Evolutionary conservation across 345 rosid species (phyloP).

Genomic region (Acer saccharum): DNA sequence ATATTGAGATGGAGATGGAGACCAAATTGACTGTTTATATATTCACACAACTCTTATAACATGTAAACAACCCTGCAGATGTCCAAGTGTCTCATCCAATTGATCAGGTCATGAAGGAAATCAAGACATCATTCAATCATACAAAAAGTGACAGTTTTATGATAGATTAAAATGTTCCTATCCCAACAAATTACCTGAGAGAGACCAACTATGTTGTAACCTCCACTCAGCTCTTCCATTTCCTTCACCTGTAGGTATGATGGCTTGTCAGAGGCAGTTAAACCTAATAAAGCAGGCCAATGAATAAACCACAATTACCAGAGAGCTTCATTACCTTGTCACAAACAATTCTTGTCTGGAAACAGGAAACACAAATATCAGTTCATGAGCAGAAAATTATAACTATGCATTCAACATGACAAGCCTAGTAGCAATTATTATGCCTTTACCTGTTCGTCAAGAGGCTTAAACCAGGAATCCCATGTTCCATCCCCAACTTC

Average conservation of each 20-base stretch:
- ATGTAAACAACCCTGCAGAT: neutral
- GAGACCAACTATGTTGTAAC: slow-evolving; percentile 87
- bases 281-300: slow-evolving; percentile 4
- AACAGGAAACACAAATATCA: slow-evolving; percentile 13
- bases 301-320: slow-evolving; percentile 14
- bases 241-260: slow-evolving; percentile 54
- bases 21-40: neutral
- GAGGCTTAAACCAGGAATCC: slow-evolving; percentile 96
- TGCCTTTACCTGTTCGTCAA: slow-evolving; percentile 59
- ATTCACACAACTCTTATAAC: neutral
- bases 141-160: neutral
- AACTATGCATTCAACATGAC: slow-evolving; percentile 2
- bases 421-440: neutral
- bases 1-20: neutral
- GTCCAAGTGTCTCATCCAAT: neutral
- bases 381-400: neutral
- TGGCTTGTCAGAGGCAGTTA: slow-evolving; percentile 19
- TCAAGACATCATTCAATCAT: neutral
- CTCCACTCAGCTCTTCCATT: slow-evolving; percentile 75
- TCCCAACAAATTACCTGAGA: slow-evolving; percentile 62
- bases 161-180: neutral
- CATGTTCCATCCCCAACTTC: slow-evolving; percentile 82
- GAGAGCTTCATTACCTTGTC: slow-evolving; percentile 52
- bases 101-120: neutral
- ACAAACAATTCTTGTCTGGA: slow-evolving; percentile 64